Base-by-base conservation (phyloP, 1,284 basidiomycete genomes). In the Melanopsichium pennsylvanicum region DNA sequence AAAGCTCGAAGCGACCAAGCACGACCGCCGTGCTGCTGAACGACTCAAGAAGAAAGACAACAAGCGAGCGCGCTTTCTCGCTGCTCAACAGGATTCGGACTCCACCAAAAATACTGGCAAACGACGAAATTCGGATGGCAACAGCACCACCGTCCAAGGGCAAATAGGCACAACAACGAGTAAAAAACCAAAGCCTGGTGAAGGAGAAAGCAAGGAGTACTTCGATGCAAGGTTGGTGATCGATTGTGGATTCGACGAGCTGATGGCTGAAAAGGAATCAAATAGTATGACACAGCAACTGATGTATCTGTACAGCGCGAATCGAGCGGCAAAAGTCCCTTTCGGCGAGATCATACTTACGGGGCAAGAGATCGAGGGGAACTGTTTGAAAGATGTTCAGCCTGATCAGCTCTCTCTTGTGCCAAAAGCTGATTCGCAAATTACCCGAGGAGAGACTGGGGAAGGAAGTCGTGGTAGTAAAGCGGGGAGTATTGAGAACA, bases 181-280 rank as follows among this genome's bases (percentile, higher is more conserved):
- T 60, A 57, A 43, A 36, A 39, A 38, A 22, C 45, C 12, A 25
- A 59, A 21, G 34, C 8, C 33, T 25, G 39, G 84, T 42, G 47
- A 61, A 40, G 81, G 51, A 80, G 75, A 51, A 82, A 82, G 25
- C n/a, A 56, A 49, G 62, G 81, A 70, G 51, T 85, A 79, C 22
- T 93, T 92, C 76, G 48, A 54, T 32, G 76, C 78, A 16, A 87
- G 86, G 29, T 85, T 98, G 2, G 87, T 96, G 18, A 83, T 98
- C 23, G 96, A 99, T 83, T 85, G 96, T 7, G 92, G 89, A 2
- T 99, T 98, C 79, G 96, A 99, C 81, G 88, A 93, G 40, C 85
- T 90, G 82, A 98, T 98, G 96, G 87, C 84, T 41, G 92, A 93
- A 50, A 93, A 93, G 91, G 96, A 98, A 84, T 86, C 95, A 60